These are phyloP conservation scores for Linanthus parryae DNA, from an alignment of 148 eudicot genomes.

Conservation along the genomic window DNA sequence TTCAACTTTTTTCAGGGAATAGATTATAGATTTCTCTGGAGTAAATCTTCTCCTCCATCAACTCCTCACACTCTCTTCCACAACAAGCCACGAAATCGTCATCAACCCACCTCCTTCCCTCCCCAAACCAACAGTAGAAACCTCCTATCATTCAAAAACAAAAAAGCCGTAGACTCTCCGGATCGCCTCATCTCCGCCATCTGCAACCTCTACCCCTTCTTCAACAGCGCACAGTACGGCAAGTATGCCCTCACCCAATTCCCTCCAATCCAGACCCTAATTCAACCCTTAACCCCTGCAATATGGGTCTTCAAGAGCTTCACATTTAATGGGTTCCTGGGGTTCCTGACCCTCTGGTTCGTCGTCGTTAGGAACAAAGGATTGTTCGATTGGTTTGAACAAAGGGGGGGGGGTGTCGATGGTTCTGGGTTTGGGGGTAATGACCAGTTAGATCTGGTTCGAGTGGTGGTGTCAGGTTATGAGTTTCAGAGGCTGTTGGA, in stretches of 20 bases:
- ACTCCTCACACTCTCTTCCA: slow-evolving; percentile 19
- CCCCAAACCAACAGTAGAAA: slow-evolving; percentile 13
- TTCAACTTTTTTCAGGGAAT: too few relatives aligned
- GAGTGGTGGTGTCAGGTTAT: too few relatives aligned
- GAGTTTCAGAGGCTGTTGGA: too few relatives aligned
- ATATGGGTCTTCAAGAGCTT: slow-evolving; percentile 72
- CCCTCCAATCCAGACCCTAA: slow-evolving; percentile 51
- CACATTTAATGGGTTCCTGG: slow-evolving; percentile 70
- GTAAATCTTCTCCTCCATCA: too few relatives aligned
- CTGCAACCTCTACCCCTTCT: slow-evolving; percentile 77
- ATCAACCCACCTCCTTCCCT: slow-evolving; percentile 14
- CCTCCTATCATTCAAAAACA: slow-evolving; percentile 4
- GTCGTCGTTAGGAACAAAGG: slow-evolving; percentile 76
- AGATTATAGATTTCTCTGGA: too few relatives aligned
- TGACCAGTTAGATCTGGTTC: too few relatives aligned
- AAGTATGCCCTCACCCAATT: slow-evolving; percentile 64
- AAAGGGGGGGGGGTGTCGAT: too few relatives aligned
- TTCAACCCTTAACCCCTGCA: slow-evolving; percentile 69
- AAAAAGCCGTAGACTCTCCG: slow-evolving; percentile 44
- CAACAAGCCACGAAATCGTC: slow-evolving; percentile 14
- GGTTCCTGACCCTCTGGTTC: slow-evolving; percentile 68
- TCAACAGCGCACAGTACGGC: slow-evolving; percentile 78
- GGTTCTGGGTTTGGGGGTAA: too few relatives aligned
- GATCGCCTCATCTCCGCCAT: slow-evolving; percentile 84
- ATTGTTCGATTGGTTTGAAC: too few relatives aligned